Base-by-base conservation (phyloP, 2,329 filamentous ascomycete species). In the Venturia carpophila region DNA sequence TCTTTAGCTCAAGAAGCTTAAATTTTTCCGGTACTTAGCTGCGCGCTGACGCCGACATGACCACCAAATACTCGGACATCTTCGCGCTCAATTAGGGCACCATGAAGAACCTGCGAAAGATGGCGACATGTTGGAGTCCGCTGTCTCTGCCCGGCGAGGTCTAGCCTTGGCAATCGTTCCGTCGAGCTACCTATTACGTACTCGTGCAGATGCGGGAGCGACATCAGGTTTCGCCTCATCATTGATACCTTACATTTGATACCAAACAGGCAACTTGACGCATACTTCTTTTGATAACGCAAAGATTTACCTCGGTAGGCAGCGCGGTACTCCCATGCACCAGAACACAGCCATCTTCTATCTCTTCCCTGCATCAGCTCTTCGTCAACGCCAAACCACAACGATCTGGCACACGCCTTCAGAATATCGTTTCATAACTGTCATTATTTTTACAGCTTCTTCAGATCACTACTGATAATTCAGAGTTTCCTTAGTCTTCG, bases 21-120 rank as follows among this genome's bases (percentile, higher is more conserved):
- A 56, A 34, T 24, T 17, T 37, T 3, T 19, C 49, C 49, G 49
- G 24, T 3, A 17, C 15, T 11, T 2, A 34, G 27, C 49, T 56
- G 49, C 49, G 34, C 49, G 49, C 49, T 34, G 49, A 56, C 49
- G 49, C 49, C 49, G 49, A 34, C 49, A 34, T 56, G 49, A 56
- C 49, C 49, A 56, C 24, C 49, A 30, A 55, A 30, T 5, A 17
- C 30, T 19, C 49, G 49, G 49, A 55, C 49, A 5, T 55, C 15
- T 5, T 34, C 30, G 49, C 49, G 49, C 49, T 37, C 11, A 2
- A 34, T 10, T 4, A 34, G 30, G 24, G 24, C 27, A 37, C n/a
- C n/a, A 4, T 4, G 4, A 9, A 56, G 34, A 37, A 9, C 6
- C 34, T 34, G n/a, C 45, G 45, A 24, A 7, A 6, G 17, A 45